Evolutionary conservation across 1,284 basidiomycete genomes (phyloP), one percentile per base, ranked within the genome.

Genomic region (Ceraceosorus guamensis): DNA sequence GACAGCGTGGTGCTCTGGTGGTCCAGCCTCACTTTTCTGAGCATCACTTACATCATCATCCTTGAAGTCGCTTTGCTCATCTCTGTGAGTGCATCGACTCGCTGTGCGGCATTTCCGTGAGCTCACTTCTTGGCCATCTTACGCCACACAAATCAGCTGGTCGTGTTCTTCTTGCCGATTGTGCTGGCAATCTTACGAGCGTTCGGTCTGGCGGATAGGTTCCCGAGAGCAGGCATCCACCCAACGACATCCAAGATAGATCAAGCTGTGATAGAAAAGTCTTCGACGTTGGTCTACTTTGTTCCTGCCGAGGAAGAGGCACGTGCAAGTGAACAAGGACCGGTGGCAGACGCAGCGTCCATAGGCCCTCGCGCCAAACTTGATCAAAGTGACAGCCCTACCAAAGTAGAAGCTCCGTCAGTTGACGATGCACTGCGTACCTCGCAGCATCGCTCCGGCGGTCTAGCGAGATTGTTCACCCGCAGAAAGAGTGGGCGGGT

Each of bases 121-220:
- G n/a, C n/a, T n/a, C 24, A 11, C 6, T 7, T 16, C 32, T 41
- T 8, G 34, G 13, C 2, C 2, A 13, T 5, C 37, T 45, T 10
- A 51, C 37, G 50, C 10, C 13, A 37, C 30, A n/a, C 31, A 51
- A 24, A 6, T n/a, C 52, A 48, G 49, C 24, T 65, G 10, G 56
- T 68, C 48, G 62, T 68, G 18, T 71, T 69, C 52, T 67, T 65
- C 33, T 53, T 68, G 24, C 67, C 69, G n/a, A 35, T 63, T 34
- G 45, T 70, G 14, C 56, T 70, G 47, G 55, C 59, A 53, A 48
- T 65, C 5, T 41, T 71, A 47, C 61, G 69, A 13, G 68, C 62
- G 7, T 47, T 71, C 39, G 69, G 69, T 3, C 39, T 70, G 5
- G 47, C 35, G 4, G 53, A 65, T 30, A 34, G 66, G 7, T 34